Percentiles rank a stretch among this genome's conserved stretches.
These are phyloP conservation scores for Hypomontagnella submonticulosa DNA, from an alignment of 495 filamentous ascomycete species.

Conservation along the genomic window DNA sequence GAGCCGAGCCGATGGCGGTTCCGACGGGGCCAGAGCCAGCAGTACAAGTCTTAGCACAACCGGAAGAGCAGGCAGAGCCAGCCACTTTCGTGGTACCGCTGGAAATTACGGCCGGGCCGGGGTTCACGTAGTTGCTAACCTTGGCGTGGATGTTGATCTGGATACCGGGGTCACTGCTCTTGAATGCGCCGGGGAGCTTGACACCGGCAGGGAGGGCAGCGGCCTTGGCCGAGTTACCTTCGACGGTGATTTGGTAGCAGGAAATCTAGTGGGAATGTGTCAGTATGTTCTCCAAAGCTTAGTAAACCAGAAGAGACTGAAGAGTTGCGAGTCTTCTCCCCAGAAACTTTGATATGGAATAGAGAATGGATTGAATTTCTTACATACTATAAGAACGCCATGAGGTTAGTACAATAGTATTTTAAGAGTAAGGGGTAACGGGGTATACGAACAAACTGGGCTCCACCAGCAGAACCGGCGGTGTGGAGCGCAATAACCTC, in stretches of 20 bases:
- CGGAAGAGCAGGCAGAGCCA: constrained; percentile 41
- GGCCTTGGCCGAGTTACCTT: constrained; percentile 13
- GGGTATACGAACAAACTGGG: constrained; percentile 43
- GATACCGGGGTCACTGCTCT: constrained; percentile 56
- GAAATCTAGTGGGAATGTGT: constrained; percentile 43
- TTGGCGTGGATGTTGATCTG: constrained; percentile 55
- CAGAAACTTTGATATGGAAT: too few species aligned
- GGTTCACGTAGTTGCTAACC: constrained; percentile 42
- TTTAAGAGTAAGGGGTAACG: too few species aligned
- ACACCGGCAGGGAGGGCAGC: constrained; percentile 50
- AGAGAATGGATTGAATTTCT: too few species aligned
- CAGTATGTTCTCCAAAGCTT: too few species aligned
- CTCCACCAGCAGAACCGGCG: constrained; percentile 46
- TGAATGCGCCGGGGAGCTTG: constrained; percentile 52
- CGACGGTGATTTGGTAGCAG: constrained; percentile 52
- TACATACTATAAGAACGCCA: too few species aligned
- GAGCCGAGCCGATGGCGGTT: constrained; percentile 40
- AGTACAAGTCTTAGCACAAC: constrained; percentile 46
- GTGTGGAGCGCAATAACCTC: constrained; percentile 59
- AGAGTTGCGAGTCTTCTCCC: too few species aligned
- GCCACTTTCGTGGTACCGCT: constrained; percentile 45
- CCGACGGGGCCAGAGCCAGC: constrained; percentile 43
- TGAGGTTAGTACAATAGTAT: too few species aligned
- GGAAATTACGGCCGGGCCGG: constrained; percentile 44
- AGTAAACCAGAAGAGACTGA: too few species aligned